Base-by-base conservation (phyloP, 306 rosid species). In the Fagus sylvatica region DNA sequence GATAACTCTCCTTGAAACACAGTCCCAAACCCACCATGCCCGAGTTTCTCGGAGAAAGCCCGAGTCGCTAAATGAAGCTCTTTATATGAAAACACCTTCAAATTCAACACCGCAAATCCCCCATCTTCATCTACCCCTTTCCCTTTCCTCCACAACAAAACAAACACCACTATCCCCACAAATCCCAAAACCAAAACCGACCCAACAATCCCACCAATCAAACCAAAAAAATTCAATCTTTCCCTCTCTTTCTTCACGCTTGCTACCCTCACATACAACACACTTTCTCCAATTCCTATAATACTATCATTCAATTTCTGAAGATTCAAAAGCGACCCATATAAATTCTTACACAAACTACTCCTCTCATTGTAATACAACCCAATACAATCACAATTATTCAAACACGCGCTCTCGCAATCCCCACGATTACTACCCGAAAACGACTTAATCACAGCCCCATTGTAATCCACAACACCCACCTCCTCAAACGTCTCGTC, bases 11-110 rank as follows among this genome's bases (percentile, higher is more conserved):
- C 98, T 59, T 81, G 93, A 74, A 91, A 91, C 59, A 93, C 98
- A 0, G 93, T 89, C 74, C 98, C 98, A 55, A 93, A 93, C 30
- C 98, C 98, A 9, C 98, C 97, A 57, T 91, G 95, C 37, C 98
- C 98, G 0, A 93, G 78, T 73, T 93, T 91, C 69, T 89, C 93
- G 1, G 91, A 85, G 76, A 93, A 93, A 22, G 89, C 88, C 19
- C 89, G 76, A 0, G 98, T 93, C 0, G 90, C 93, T 75, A 68
- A 43, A 9, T 88, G 91, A 71, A 93, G 97, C 83, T 93, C 97
- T 74, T 91, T 91, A 75, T 87, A 88, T 32, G 91, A 81, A 80
- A 93, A 93, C 28, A 93, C 84, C 81, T 74, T 83, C 85, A 91
- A 72, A 84, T 86, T 89, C 86, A 80, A 71, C 6, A 80, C 70